Evolutionary conservation across 805 yeast genomes (phyloP), one percentile per base, ranked within the genome.

Genomic region (Monosporozyma aerobia): DNA sequence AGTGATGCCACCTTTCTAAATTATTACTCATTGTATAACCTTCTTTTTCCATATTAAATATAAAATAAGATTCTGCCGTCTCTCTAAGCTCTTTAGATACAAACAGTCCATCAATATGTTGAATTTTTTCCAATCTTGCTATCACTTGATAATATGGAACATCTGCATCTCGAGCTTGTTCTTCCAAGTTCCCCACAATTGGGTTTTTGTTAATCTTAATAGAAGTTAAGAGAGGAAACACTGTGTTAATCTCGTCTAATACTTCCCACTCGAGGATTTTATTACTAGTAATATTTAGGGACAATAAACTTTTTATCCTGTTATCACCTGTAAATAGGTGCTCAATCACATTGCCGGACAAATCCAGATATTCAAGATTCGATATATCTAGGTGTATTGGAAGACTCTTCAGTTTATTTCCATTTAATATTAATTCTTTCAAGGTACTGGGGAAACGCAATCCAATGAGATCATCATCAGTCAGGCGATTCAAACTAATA

Each of bases 21-120:
- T 16, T 43, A 14, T 43, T 46, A 22, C 67, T 57, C 44, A 67
- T 72, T 1, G 44, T 44, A 49, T 70, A 58, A 5, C 66, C 62
- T 1, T 62, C 61, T 1, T 54, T 51, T 8, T 51, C 45, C 0
- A 85, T 78, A 55, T 74, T 74, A 5, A 81, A 73, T 30, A 85
- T 69, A 54, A 85, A 81, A 61, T 77, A 87, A 4, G 86, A 63
- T 63, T 89, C 96, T 0, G 87, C 84, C 57, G 83, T 85, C 5
- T 54, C 57, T 16, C 89, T 72, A 48, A 82, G 85, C 1, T 67
- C 73, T 0, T 46, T 52, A 2, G 70, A 61, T 8, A 87, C 68
- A 0, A 39, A 49, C 0, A 81, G 74, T 0, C 96, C 95, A 60
- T 90, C 82, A 89, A 66, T 25, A 65, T 68, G 0, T 47, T 41